These are phyloP conservation scores for Penicillium sp. DNA, from an alignment of 2,329 filamentous ascomycete species.

Conservation along the genomic window DNA sequence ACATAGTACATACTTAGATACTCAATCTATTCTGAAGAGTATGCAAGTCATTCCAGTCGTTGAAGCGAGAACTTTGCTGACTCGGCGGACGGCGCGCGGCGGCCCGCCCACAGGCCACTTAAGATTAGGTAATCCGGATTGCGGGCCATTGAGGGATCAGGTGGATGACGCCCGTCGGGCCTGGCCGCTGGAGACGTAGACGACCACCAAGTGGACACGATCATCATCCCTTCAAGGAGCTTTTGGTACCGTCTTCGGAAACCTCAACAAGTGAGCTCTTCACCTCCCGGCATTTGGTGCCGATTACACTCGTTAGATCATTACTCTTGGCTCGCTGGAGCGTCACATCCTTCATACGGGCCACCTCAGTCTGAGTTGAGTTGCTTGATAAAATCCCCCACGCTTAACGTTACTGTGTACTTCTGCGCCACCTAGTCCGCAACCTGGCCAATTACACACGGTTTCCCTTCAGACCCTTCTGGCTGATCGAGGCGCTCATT, in stretches of 20 bases:
- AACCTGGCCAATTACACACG: constrained; percentile 6
- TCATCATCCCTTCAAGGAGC: background rate
- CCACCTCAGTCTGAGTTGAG: background rate
- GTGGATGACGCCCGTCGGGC: no score
- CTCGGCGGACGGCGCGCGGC: no score
- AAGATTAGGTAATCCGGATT: constrained; percentile 11
- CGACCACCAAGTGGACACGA: background rate
- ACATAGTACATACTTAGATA: no score
- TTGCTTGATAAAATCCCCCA: background rate
- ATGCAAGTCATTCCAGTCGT: no score
- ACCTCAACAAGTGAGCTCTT: background rate
- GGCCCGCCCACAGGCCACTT: no score
- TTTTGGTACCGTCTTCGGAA: background rate
- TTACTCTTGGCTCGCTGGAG: background rate
- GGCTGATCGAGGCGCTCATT: background rate
- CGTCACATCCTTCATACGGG: background rate
- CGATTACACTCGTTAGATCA: constrained; percentile 23
- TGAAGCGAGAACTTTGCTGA: no score
- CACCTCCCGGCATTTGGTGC: constrained; percentile 21
- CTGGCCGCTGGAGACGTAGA: no score
- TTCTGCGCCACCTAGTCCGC: constrained; percentile 2
- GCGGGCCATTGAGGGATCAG: background rate
- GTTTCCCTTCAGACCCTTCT: background rate
- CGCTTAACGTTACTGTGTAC: constrained; percentile 8
- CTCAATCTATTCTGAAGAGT: no score